Percentiles rank a stretch among this genome's conserved stretches.
These are phyloP conservation scores for Trichoderma parareesei DNA, from an alignment of 495 filamentous ascomycete genomes.

Conservation along the genomic window DNA sequence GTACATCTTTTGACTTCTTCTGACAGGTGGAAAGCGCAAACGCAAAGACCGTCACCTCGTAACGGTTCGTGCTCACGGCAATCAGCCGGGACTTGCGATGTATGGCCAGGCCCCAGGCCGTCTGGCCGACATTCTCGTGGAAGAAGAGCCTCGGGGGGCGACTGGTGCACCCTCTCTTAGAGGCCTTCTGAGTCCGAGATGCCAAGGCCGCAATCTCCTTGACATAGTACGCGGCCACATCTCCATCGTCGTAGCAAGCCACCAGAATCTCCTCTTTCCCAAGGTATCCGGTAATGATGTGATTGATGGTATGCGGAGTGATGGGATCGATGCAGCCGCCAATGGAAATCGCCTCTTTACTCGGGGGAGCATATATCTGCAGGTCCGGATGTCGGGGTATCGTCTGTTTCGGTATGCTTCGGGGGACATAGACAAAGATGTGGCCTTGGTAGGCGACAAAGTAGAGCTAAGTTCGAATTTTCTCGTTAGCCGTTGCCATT, in stretches of 20 bases:
- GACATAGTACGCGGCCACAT: slow-evolving; percentile 74
- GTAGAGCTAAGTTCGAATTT: slow-evolving; percentile 40
- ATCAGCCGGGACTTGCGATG: slow-evolving; percentile 72
- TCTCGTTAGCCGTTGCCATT: slow-evolving; percentile 8
- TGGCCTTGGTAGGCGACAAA: slow-evolving; percentile 66
- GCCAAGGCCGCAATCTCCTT: slow-evolving; percentile 29
- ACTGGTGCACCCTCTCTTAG: neutral
- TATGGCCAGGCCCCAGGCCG: slow-evolving; percentile 86
- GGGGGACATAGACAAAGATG: slow-evolving; percentile 69
- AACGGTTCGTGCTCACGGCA: slow-evolving; percentile 69
- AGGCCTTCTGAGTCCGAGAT: slow-evolving; percentile 12
- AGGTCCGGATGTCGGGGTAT: slow-evolving; percentile 54
- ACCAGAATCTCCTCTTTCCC: slow-evolving; percentile 75
- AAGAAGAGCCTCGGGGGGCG: slow-evolving; percentile 43
- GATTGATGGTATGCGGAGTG: slow-evolving; percentile 67
- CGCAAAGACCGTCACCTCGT: slow-evolving; percentile 61
- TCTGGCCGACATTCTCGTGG: slow-evolving; percentile 61
- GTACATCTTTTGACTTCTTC: slow-evolving; percentile 18
- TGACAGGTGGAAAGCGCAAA: slow-evolving; percentile 48
- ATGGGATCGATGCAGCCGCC: slow-evolving; percentile 47
- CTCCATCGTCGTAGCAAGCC: slow-evolving; percentile 76
- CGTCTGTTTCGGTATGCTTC: slow-evolving; percentile 50
- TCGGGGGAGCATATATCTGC: slow-evolving; percentile 55
- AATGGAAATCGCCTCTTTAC: slow-evolving; percentile 28
- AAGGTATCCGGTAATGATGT: slow-evolving; percentile 68